phyloP scores from a whole-genome alignment of 495 filamentous ascomycete species.

The Eremomyces bilateralis region DNA sequence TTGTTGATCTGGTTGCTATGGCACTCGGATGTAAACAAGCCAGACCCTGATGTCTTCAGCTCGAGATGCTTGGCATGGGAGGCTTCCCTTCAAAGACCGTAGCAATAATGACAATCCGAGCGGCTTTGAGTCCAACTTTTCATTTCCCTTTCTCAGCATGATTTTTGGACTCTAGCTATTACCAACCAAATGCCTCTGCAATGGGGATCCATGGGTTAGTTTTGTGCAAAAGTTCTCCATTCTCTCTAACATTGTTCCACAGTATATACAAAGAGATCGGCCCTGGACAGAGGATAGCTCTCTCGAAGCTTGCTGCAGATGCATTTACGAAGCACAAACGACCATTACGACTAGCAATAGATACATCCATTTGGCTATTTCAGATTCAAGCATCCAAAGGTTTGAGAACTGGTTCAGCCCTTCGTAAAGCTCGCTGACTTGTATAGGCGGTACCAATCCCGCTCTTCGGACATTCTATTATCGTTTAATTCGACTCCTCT shows the following conservation, averaged over 20 bases:
- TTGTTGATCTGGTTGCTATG: too few relatives aligned
- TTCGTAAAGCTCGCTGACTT: constrained; percentile 2
- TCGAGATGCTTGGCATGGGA: too few relatives aligned
- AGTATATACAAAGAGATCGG: constrained; percentile 86
- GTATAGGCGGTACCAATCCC: constrained; percentile 60
- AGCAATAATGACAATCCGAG: too few relatives aligned
- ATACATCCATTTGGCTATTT: constrained; percentile 95
- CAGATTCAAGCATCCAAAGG: constrained; percentile 69
- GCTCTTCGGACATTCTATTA: constrained; percentile 86
- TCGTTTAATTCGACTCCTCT: constrained; percentile 63
- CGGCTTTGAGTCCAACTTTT: too few relatives aligned
- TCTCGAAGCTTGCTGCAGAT: constrained; percentile 62
- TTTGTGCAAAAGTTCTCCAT: background rate
- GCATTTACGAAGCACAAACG: constrained; percentile 46
- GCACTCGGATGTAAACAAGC: too few relatives aligned
- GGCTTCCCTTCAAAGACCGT: too few relatives aligned
- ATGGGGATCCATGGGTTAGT: constrained; percentile 22
- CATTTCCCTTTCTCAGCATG: too few relatives aligned
- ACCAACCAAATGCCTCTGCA: too few relatives aligned
- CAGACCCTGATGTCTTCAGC: too few relatives aligned
- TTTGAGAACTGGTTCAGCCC: constrained; percentile 8
- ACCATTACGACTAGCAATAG: constrained; percentile 74
- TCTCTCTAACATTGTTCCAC: constrained; percentile 4
- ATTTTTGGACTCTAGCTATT: too few relatives aligned
- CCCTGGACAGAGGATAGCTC: constrained; percentile 51